These are phyloP conservation scores for Penicillium lividum DNA, from an alignment of 495 filamentous ascomycete species.

Conservation along the genomic window DNA sequence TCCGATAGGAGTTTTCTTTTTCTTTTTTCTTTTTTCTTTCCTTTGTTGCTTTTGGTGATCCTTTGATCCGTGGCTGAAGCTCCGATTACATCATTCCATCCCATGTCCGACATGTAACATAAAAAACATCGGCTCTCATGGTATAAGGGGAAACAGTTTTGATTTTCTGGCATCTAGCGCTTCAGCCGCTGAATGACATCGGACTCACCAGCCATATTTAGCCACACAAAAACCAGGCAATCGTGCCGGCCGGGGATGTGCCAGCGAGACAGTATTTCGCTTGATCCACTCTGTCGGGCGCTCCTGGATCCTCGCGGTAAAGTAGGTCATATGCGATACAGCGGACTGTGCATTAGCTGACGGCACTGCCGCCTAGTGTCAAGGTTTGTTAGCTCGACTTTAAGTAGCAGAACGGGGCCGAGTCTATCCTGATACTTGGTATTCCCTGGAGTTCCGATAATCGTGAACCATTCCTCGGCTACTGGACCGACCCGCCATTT, in stretches of 20 bases:
- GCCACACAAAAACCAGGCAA: constrained; percentile 3
- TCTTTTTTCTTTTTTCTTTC: constrained; percentile 1
- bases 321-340: constrained; percentile 28
- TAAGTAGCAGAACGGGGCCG: constrained; percentile 16
- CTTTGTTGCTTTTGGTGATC: constrained; percentile 1
- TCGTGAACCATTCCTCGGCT: constrained; percentile 27
- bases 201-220: constrained; percentile 2
- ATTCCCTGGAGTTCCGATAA: constrained; percentile 8
- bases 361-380: constrained; percentile 21
- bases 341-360: constrained; percentile 25
- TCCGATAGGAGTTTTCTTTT: neutral
- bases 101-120: neutral
- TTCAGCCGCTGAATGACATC: constrained; percentile 17
- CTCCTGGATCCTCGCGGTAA: constrained; percentile 24
- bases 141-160: neutral
- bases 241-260: constrained; percentile 9
- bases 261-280: constrained; percentile 15
- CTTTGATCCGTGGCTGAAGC: neutral
- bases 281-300: constrained; percentile 32
- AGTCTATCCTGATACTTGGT: constrained; percentile 25
- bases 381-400: constrained; percentile 28
- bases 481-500: constrained; percentile 26
- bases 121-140: neutral
- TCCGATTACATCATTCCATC: constrained; percentile 13
- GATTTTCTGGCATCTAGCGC: constrained; percentile 19